A percentile compares a stretch with the other conserved stretches of the same genome.
Evolutionary conservation across 371 early-diverging fungal species (phyloP).

Genomic region (Mortierella sp.): DNA sequence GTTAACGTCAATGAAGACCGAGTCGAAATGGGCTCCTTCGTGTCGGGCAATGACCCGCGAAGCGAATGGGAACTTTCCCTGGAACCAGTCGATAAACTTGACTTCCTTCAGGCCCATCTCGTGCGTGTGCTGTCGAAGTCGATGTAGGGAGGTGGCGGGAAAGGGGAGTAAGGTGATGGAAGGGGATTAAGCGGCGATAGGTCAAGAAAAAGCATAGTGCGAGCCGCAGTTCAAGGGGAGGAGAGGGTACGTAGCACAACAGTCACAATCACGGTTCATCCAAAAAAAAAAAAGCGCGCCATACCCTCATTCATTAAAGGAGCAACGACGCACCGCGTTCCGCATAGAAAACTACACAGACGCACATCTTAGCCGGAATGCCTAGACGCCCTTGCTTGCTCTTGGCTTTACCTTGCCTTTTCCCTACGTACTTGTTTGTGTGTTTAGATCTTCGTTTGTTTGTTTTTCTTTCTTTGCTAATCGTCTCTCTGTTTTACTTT

Average conservation of each 20-base stretch:
- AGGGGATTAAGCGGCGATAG: not conserved
- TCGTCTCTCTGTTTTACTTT: no score
- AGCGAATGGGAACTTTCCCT: conserved; percentile 31
- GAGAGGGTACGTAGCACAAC: not conserved
- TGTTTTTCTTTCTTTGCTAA: no score
- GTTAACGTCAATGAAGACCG: conserved; percentile 58
- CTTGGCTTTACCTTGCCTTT: not conserved
- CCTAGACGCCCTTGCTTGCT: not conserved
- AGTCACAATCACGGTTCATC: no score
- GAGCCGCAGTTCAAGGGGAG: not conserved
- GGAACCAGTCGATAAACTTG: conserved; percentile 54
- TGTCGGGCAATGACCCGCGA: conserved; percentile 8
- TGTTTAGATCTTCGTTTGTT: not conserved
- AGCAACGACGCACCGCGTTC: not conserved
- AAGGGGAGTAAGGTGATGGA: not conserved
- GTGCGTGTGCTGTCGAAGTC: not conserved
- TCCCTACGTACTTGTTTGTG: not conserved
- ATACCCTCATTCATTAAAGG: not conserved
- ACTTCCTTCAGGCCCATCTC: conserved; percentile 56
- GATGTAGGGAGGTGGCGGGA: not conserved
- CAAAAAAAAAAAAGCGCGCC: no score
- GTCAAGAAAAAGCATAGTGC: not conserved
- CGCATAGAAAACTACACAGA: not conserved
- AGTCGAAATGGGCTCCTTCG: conserved; percentile 48
- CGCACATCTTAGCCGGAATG: not conserved